Conservation (phyloP, 2,329 filamentous ascomycete genomes). For the Xylaria sp. region DNA sequence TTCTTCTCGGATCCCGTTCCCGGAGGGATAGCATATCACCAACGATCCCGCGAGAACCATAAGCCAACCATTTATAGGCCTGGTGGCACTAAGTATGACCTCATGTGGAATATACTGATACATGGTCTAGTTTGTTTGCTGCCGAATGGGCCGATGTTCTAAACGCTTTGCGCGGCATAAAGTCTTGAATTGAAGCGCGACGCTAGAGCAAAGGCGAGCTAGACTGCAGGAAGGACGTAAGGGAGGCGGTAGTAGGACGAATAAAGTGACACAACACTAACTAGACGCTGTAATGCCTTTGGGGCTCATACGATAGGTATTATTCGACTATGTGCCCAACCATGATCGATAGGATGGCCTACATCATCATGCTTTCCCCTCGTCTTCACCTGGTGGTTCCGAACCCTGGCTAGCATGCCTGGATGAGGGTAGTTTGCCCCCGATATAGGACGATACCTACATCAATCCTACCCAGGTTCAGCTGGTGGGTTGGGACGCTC, state of each 20-base stretch:
- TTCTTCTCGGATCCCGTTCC: neutral
- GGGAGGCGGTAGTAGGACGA: slow-evolving; percentile 12
- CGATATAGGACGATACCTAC: slow-evolving; percentile 20
- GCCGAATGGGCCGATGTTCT: neutral
- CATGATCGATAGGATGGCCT: neutral
- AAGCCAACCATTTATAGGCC: neutral
- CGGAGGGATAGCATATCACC: neutral
- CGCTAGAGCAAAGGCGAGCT: slow-evolving; percentile 30
- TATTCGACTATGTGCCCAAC: neutral
- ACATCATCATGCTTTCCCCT: slow-evolving; percentile 17
- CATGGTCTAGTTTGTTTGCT: neutral
- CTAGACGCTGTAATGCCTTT: slow-evolving; percentile 12
- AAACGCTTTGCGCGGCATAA: slow-evolving; percentile 20
- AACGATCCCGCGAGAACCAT: neutral
- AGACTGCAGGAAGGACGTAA: slow-evolving; percentile 16
- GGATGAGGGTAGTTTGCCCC: slow-evolving; percentile 12
- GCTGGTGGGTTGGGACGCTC: slow-evolving; percentile 7
- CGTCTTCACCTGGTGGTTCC: slow-evolving; percentile 13
- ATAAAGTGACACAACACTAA: slow-evolving; percentile 18
- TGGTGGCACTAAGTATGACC: neutral
- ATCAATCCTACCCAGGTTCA: neutral
- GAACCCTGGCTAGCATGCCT: slow-evolving; percentile 15
- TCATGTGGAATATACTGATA: neutral
- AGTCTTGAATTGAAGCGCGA: slow-evolving; percentile 11
- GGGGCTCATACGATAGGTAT: slow-evolving; percentile 1